A percentile compares a stretch with the other conserved stretches of the same genome.
phyloP scores from a whole-genome alignment of 306 rosid genomes.

The Trifolium dubium region DNA sequence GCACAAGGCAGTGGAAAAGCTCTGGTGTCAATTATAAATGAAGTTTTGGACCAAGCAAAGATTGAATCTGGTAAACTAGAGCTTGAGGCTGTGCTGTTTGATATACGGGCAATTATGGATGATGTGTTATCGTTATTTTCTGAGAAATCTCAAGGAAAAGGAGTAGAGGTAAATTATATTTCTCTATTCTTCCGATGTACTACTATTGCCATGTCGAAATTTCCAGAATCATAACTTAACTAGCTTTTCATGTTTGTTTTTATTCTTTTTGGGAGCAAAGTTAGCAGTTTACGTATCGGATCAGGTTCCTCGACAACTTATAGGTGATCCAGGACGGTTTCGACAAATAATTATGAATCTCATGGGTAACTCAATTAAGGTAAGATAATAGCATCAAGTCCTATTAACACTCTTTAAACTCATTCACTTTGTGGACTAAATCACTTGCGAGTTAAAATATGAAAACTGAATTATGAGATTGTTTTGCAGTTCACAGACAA shows the following conservation, averaged over 20 bases:
- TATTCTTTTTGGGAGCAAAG: constrained; percentile 48
- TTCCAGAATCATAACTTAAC: constrained; percentile 30
- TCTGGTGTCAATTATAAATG: constrained; percentile 89
- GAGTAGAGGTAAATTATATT: constrained; percentile 80
- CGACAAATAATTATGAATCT: constrained; percentile 89
- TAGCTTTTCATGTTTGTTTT: constrained; percentile 39
- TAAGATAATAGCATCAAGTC: constrained; percentile 37
- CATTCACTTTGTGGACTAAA: constrained; percentile 1
- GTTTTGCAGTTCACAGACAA: constrained; percentile 88
- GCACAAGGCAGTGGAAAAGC: constrained; percentile 98
- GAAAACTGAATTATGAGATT: constrained; percentile 43
- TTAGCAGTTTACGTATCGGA: constrained; percentile 85
- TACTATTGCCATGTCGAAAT: background rate
- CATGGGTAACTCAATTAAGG: constrained; percentile 89
- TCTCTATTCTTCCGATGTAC: constrained; percentile 27
- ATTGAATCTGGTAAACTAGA: constrained; percentile 96
- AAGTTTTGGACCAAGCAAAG: constrained; percentile 96
- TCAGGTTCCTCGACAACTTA: constrained; percentile 75
- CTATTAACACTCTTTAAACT: constrained; percentile 9
- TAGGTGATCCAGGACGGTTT: constrained; percentile 91
- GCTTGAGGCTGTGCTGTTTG: constrained; percentile 85
- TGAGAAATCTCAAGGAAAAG: constrained; percentile 91
- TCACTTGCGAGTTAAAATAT: background rate
- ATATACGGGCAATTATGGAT: constrained; percentile 79
- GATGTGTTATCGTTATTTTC: constrained; percentile 91